Evolutionary conservation across 495 filamentous ascomycete genomes (phyloP).

Genomic region (Evernia prunastri): DNA sequence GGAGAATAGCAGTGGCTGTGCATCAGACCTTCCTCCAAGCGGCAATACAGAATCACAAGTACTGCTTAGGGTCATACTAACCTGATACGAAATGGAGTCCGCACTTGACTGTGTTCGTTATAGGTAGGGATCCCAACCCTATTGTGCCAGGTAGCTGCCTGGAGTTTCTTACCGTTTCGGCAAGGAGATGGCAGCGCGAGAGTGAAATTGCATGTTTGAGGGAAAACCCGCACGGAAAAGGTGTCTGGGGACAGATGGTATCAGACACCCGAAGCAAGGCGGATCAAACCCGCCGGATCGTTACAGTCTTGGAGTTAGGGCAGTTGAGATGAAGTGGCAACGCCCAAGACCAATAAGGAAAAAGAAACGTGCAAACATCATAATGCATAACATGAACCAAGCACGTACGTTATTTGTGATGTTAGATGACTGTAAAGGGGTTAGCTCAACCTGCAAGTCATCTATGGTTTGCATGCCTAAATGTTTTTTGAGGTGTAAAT

Average conservation of each 20-base stretch:
- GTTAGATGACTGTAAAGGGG: neutral
- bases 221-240: neutral
- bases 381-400: neutral
- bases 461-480: conserved; percentile 8
- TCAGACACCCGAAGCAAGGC: neutral
- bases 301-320: neutral
- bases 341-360: neutral
- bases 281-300: neutral
- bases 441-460: neutral
- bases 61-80: neutral
- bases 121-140: neutral
- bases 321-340: neutral
- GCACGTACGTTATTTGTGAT: neutral
- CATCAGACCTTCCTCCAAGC: neutral
- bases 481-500: neutral
- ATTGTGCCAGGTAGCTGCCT: neutral
- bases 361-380: conserved; percentile 1
- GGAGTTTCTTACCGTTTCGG: neutral
- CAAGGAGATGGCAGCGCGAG: neutral
- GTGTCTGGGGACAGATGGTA: neutral
- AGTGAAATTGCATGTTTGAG: neutral
- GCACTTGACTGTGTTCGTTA: neutral
- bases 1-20: conserved; percentile 10
- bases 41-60: neutral
- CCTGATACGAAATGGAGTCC: neutral